These are phyloP conservation scores for Piper longum DNA, from an alignment of 164 flowering plant species.

Conservation along the genomic window DNA sequence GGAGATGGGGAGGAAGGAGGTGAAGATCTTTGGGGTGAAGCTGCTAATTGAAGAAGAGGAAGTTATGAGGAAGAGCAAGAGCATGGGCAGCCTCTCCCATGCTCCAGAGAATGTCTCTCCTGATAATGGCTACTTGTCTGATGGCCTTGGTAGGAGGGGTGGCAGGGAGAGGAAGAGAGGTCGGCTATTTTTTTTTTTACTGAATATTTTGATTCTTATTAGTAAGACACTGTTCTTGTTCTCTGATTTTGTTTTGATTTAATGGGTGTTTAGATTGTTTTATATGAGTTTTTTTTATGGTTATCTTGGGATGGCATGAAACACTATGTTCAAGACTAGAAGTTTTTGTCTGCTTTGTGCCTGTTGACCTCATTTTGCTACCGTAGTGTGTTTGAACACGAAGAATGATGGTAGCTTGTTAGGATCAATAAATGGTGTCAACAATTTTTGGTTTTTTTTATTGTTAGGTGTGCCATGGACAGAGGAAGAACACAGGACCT, in stretches of 20 bases:
- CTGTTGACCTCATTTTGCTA: neutral
- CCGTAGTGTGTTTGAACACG: neutral
- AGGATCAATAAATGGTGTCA: neutral
- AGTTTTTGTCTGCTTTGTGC: no score
- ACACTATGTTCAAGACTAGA: no score
- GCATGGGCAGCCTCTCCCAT: conserved; percentile 27
- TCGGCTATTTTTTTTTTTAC: neutral
- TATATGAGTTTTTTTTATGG: no score
- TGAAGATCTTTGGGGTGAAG: conserved; percentile 29
- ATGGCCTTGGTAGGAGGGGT: conserved; percentile 9
- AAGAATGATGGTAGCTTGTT: neutral
- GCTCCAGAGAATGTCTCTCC: neutral
- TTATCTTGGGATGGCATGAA: no score
- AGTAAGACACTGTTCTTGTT: neutral
- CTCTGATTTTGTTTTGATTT: neutral
- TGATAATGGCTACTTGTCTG: conserved; percentile 25
- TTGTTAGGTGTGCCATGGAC: conserved; percentile 25
- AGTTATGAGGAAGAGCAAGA: conserved; percentile 25
- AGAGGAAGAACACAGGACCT: conserved; percentile 27
- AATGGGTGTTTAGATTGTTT: no score
- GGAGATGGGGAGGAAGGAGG: conserved; percentile 9
- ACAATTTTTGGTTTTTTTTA: neutral
- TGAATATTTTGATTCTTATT: neutral
- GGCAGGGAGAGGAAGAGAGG: conserved; percentile 18
- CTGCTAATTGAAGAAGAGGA: conserved; percentile 7